Evolutionary conservation across 768 basidiomycete genomes (phyloP).

Genomic region (Naganishia randhawae): DNA sequence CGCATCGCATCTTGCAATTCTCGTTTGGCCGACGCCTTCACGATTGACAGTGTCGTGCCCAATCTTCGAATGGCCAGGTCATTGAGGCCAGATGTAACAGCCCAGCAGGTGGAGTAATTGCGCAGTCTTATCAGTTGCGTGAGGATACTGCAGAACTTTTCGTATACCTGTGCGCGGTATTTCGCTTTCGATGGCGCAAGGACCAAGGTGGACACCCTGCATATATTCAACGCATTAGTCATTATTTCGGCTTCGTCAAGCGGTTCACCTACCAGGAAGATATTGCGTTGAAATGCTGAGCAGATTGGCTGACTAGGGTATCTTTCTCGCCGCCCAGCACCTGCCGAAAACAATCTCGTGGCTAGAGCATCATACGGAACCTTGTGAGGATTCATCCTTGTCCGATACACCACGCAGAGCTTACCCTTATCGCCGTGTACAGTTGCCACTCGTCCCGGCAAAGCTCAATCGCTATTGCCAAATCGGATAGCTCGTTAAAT

Average conservation of each 20-base stretch:
- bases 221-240: not conserved
- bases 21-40: slow-evolving; percentile 68
- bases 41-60: slow-evolving; percentile 69
- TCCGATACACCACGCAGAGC: slow-evolving; percentile 30
- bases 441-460: slow-evolving; percentile 66
- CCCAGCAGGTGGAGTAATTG: slow-evolving; percentile 89
- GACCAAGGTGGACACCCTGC: slow-evolving; percentile 85
- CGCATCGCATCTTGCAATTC: slow-evolving; percentile 77
- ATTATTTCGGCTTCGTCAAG: slow-evolving; percentile 6
- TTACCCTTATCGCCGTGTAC: slow-evolving; percentile 73
- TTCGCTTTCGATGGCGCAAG: slow-evolving; percentile 77
- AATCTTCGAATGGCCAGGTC: slow-evolving; percentile 69
- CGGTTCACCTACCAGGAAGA: slow-evolving; percentile 65
- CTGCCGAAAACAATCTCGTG: slow-evolving; percentile 80
- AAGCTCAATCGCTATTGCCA: slow-evolving; percentile 72
- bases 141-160: slow-evolving; percentile 82
- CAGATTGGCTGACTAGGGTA: slow-evolving; percentile 71
- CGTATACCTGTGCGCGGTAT: slow-evolving; percentile 72
- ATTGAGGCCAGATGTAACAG: slow-evolving; percentile 90
- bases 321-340: slow-evolving; percentile 62
- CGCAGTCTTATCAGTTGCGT: slow-evolving; percentile 72
- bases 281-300: slow-evolving; percentile 73
- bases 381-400: slow-evolving; percentile 2
- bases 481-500: slow-evolving; percentile 46
- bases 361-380: slow-evolving; percentile 55